phyloP scores from a whole-genome alignment of 164 flowering plant species.

The Nymphaea colorata region DNA sequence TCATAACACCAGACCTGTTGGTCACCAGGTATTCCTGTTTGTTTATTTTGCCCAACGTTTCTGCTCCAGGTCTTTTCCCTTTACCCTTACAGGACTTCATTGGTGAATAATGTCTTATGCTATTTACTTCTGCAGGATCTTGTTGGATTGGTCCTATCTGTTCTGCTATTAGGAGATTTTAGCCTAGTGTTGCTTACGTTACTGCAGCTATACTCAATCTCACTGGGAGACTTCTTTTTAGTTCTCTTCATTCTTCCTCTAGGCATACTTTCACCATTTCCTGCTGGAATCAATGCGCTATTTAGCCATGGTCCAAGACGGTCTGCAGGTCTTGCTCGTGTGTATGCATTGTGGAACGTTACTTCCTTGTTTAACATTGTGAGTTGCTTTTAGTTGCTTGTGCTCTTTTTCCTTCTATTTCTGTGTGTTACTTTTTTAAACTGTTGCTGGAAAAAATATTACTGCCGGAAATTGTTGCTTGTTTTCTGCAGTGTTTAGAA shows the following conservation, averaged over 20 bases:
- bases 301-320: conserved; percentile 86
- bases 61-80: neutral
- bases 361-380: conserved; percentile 80
- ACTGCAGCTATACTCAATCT: conserved; percentile 83
- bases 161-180: conserved; percentile 78
- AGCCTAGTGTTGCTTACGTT: conserved; percentile 73
- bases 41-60: neutral
- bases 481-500: no score
- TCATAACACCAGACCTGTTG: conserved; percentile 89
- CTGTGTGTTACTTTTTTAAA: neutral
- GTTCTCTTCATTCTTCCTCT: conserved; percentile 72
- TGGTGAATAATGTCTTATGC: neutral
- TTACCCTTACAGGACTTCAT: neutral
- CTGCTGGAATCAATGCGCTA: conserved; percentile 88
- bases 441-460: neutral
- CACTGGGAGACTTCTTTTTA: conserved; percentile 49
- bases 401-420: neutral
- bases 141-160: conserved; percentile 80
- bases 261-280: conserved; percentile 75
- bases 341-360: conserved; percentile 89
- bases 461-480: neutral
- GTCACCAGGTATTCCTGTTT: conserved; percentile 75
- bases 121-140: conserved; percentile 58
- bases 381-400: conserved; percentile 31
- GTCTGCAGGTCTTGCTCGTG: conserved; percentile 84